Base-by-base conservation (phyloP, 768 basidiomycete genomes). In the Boletus tomentosulus region DNA sequence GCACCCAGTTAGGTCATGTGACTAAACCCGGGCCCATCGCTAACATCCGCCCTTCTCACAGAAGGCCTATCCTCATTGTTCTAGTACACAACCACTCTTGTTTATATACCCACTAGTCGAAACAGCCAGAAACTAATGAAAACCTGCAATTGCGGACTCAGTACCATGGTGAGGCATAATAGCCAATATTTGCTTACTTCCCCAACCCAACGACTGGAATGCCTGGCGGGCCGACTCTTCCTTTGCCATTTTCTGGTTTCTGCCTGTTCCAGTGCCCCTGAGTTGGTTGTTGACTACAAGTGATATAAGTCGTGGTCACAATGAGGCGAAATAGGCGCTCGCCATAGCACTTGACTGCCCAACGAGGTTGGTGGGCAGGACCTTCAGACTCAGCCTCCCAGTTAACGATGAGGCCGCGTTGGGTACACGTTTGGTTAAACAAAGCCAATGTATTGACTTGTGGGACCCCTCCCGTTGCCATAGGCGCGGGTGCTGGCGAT, bases 171-270 rank as follows among this genome's bases (percentile, higher is more conserved):
- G 27, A 27, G 46, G 33, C 22, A 39, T 1, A 19, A 33, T 8
- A n/a, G 27, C 10, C n/a, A 51, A 46, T 22, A 42, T 37, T n/a
- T 16, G 6, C 63, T 60, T 51, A 65, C 63, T 63, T 62, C 74
- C 74, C 82, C 83, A 85, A 50, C 80, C 78, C 76, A 85, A 72
- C 3, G 70, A 54, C 11, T 62, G 62, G 70, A 75, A 83, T 45
- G 85, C 84, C 50, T 78, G 71, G 37, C 78, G 76, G 31, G 83
- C 84, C n/a, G 85, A 85, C 56, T 82, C 79, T 68, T 86, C 83
- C 58, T 85, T 86, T 8, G 85, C 85, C n/a, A 69, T 45, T 57
- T 86, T 87, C 66, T 85, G 83, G 53, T 74, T 86, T 55, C 78
- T 81, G 22, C 80, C 85, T 4, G 46, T 57, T 0, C 83, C 85